Base-by-base conservation (phyloP, 345 rosid species). In the Kernera saxatilis region DNA sequence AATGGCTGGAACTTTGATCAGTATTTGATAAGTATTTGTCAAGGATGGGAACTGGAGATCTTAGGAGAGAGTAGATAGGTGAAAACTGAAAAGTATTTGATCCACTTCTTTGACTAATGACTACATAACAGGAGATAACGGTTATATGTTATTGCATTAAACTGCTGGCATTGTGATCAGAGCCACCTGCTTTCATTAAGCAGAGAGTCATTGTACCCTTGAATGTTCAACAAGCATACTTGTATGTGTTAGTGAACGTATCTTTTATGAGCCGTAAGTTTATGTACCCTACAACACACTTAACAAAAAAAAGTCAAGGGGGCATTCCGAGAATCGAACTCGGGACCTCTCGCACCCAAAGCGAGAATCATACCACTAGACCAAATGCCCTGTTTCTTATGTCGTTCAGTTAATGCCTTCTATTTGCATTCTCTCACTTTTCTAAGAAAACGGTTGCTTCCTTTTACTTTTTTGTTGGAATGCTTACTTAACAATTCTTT, bases 281-380 rank as follows among this genome's bases (percentile, higher is more conserved):
- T n/a, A n/a, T n/a, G n/a, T n/a, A n/a, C n/a, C n/a, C n/a, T n/a
- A n/a, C n/a, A n/a, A n/a, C n/a, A n/a, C n/a, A n/a, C n/a, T n/a
- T n/a, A n/a, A n/a, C n/a, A n/a, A n/a, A n/a, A n/a, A n/a, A n/a
- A n/a, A n/a, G n/a, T n/a, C n/a, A n/a, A n/a, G n/a, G 85, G 84
- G 91, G 84, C 85, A 79, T 87, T 87, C 82, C 74, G 82, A 83
- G 88, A 89, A 86, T 78, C 66, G 60, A 84, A 85, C 84, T 89
- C 82, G 71, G 84, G 91, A 85, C 88, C 86, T 86, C 89, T 88
- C 83, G 82, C 91, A 83, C 89, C 92, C 87, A 81, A 86, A 92
- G 87, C 88, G 71, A 87, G 91, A 88, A 88, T 87, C 90, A 82
- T 84, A 82, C 92, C 89, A 85, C 89, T 87, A 84, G 83, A 84